These are phyloP conservation scores for Allomyces javanicus DNA, from an alignment of 192 early-diverging fungal genomes.

Conservation along the genomic window DNA sequence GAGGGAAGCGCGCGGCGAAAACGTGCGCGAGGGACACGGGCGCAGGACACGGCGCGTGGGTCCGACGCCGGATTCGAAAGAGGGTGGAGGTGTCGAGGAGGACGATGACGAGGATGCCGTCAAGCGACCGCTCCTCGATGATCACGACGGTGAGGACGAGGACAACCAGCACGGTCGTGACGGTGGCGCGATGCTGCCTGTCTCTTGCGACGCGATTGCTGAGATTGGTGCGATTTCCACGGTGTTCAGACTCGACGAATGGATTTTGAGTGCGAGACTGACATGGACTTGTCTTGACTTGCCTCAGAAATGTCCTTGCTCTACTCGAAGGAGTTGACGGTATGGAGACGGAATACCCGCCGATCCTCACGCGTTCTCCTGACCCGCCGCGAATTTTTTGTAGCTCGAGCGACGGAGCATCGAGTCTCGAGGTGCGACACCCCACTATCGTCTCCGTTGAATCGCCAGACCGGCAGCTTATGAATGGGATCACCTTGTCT, in stretches of 20 bases:
- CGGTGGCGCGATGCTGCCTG: not conserved
- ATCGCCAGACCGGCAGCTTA: not conserved
- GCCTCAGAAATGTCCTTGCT: conserved; percentile 22
- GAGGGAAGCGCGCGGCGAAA: not conserved
- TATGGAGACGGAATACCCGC: conserved; percentile 3
- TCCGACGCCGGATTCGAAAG: conserved; percentile 8
- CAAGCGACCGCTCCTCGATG: conserved; percentile 1
- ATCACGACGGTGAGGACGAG: not conserved
- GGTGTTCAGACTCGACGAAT: not conserved
- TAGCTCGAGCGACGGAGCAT: conserved; percentile 22
- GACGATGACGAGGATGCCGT: conserved; percentile 1
- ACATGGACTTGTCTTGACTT: not conserved
- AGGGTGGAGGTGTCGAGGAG: conserved; percentile 8
- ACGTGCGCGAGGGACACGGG: not conserved
- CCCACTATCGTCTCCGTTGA: not conserved
- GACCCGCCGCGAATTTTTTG: not conserved
- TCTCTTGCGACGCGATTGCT: not conserved
- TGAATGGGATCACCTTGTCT: not conserved
- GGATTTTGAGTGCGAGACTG: not conserved
- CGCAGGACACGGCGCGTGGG: conserved; percentile 3
- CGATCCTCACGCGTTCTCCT: not conserved
- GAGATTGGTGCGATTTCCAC: not conserved
- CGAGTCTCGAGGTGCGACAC: conserved; percentile 5
- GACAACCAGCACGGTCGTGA: not conserved
- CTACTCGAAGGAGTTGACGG: conserved; percentile 24